These are phyloP conservation scores for Calonectria naviculata DNA, from an alignment of 2,329 filamentous ascomycete genomes.

Conservation along the genomic window DNA sequence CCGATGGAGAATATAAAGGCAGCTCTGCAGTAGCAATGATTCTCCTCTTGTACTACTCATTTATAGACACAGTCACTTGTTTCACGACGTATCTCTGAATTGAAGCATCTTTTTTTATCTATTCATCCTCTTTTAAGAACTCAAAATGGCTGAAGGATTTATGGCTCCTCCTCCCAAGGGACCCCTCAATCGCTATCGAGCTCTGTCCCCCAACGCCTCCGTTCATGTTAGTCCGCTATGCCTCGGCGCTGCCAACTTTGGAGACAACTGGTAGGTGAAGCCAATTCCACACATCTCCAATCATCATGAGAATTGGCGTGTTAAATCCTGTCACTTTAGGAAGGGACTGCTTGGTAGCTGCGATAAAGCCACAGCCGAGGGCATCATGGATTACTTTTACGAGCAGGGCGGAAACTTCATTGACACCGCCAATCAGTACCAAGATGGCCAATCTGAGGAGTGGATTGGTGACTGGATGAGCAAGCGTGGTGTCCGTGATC, in stretches of 20 bases:
- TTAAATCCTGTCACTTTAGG: not conserved
- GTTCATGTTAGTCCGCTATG: slow-evolving; percentile 44
- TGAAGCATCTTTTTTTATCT: too few species aligned
- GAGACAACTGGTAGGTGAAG: slow-evolving; percentile 37
- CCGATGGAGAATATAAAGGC: too few species aligned
- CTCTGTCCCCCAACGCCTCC: not conserved
- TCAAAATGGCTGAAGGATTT: not conserved
- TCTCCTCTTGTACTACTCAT: too few species aligned
- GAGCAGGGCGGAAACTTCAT: slow-evolving; percentile 70
- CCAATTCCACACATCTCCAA: not conserved
- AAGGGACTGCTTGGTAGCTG: slow-evolving; percentile 4
- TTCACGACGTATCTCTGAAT: too few species aligned
- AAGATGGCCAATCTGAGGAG: slow-evolving; percentile 59
- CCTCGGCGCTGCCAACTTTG: slow-evolving; percentile 59
- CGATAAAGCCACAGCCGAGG: slow-evolving; percentile 61
- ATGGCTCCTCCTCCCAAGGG: not conserved
- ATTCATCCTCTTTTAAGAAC: not conserved
- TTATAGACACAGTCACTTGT: not conserved
- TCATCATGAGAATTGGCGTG: not conserved
- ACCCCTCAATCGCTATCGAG: not conserved
- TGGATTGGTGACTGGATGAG: slow-evolving; percentile 64
- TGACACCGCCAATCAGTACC: slow-evolving; percentile 64
- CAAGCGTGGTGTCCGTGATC: slow-evolving; percentile 53
- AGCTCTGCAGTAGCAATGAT: too few species aligned
- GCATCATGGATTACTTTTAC: slow-evolving; percentile 65